These are phyloP conservation scores for Piper longum DNA, from an alignment of 164 flowering plant species.

Conservation along the genomic window DNA sequence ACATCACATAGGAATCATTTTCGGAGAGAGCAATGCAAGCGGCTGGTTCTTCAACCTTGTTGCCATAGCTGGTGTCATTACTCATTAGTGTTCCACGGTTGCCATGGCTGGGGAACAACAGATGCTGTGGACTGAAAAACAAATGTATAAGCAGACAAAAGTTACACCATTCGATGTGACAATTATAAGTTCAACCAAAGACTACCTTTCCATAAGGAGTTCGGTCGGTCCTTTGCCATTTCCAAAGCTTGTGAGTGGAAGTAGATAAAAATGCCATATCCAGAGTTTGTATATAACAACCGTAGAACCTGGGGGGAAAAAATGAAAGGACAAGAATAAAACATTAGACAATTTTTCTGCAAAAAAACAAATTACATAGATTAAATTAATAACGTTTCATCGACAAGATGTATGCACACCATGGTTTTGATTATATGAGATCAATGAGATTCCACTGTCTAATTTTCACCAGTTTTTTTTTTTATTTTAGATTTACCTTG, in stretches of 20 bases:
- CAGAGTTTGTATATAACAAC: slow-evolving; percentile 66
- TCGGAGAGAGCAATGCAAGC: slow-evolving; percentile 58
- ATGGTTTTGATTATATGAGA: too few relatives aligned
- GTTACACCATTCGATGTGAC: neutral
- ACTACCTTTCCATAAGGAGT: slow-evolving; percentile 53
- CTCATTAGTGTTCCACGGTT: slow-evolving; percentile 64
- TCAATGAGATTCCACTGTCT: too few relatives aligned
- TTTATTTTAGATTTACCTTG: slow-evolving; percentile 6
- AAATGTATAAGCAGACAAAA: neutral
- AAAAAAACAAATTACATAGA: too few relatives aligned
- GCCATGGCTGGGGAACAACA: slow-evolving; percentile 51
- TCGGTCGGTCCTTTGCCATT: slow-evolving; percentile 60
- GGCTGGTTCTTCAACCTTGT: slow-evolving; percentile 39
- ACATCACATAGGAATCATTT: slow-evolving; percentile 54
- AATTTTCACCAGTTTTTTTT: too few relatives aligned
- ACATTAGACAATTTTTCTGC: neutral
- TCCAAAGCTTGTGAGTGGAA: slow-evolving; percentile 70
- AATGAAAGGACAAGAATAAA: neutral
- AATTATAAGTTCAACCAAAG: neutral
- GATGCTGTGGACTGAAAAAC: slow-evolving; percentile 43
- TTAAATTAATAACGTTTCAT: too few relatives aligned
- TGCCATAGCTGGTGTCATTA: slow-evolving; percentile 36
- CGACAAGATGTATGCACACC: too few relatives aligned
- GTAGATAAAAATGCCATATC: slow-evolving; percentile 66
- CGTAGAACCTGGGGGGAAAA: slow-evolving; percentile 44